These are phyloP conservation scores for Aegilops sharonensis DNA, from an alignment of 176 grass and related monocot genomes.

Conservation along the genomic window DNA sequence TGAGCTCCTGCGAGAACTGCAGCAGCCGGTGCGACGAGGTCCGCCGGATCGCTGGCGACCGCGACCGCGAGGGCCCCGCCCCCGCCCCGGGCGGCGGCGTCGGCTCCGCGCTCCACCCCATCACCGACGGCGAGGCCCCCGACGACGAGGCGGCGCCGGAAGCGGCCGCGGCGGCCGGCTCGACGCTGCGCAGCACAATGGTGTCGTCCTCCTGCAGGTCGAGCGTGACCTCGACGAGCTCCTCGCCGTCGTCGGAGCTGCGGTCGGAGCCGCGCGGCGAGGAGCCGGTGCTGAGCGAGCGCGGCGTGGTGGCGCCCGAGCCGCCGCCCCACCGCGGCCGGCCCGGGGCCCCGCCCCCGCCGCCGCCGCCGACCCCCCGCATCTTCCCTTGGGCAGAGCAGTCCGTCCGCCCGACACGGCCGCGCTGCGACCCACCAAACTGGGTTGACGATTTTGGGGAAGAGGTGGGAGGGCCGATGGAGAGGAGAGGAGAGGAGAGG, in stretches of 20 bases:
- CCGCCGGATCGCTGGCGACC: constrained; percentile 63
- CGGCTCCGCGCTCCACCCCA: background rate
- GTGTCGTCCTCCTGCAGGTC: constrained; percentile 85
- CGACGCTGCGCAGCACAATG: constrained; percentile 77
- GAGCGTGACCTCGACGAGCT: constrained; percentile 88
- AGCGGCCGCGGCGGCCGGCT: constrained; percentile 32
- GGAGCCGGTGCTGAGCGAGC: constrained; percentile 56
- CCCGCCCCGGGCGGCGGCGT: background rate
- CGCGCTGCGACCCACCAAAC: constrained; percentile 32
- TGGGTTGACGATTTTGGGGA: constrained; percentile 22
- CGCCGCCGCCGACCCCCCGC: background rate
- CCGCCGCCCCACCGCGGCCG: constrained; percentile 49
- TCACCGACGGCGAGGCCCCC: constrained; percentile 15
- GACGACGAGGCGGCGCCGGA: background rate
- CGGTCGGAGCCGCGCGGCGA: constrained; percentile 46
- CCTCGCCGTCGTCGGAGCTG: constrained; percentile 66
- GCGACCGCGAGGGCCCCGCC: constrained; percentile 29
- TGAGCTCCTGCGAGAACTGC: constrained; percentile 92
- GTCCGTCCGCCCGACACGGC: background rate
- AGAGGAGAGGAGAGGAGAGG: background rate
- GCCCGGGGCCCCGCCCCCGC: constrained; percentile 18
- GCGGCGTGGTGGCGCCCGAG: constrained; percentile 44
- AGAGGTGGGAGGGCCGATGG: background rate
- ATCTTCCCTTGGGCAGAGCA: no score
- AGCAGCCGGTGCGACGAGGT: constrained; percentile 77